Base-by-base conservation (phyloP, 768 basidiomycete species). In the Lentinula detonsa region DNA sequence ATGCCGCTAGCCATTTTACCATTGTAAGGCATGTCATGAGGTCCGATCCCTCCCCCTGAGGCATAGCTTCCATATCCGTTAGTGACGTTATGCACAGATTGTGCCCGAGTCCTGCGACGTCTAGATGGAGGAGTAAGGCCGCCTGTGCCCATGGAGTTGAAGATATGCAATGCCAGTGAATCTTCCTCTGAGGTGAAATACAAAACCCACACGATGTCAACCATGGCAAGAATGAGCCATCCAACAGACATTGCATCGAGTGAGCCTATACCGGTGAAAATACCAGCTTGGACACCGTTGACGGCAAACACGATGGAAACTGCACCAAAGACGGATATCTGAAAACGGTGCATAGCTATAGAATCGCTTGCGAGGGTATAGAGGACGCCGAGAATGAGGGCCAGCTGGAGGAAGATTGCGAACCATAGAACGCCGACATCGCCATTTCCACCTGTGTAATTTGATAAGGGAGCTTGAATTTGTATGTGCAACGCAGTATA, bases 111-210 rank as follows among this genome's bases (percentile, higher is more conserved):
- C 57, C 91, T 81, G 64, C 91, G 87, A 62, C 91, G 85, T 59
- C 90, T 85, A 2, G 87, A 85, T 52, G 93, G 92, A 9, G 90
- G 85, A 1, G 88, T 86, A 53, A 93, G 86, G 45, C 92, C 91
- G 58, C 91, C 91, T 42, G 90, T 90, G 58, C 92, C 91, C 68
- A 92, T 76, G n/a, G 85, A 81, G 73, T 93, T 95, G 83, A 97
- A 92, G 64, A 96, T 67, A 73, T 95, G 83, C 54, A 94, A 82
- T 33, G 82, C 74, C 64, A 93, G 85, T 0, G 94, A 93, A 69
- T 95, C 94, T 68, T 97, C 95, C 69, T 98, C 95, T 1, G 95
- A 92, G 2, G 95, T 97, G 74, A 99, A 96, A 78, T 93, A 97
- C 62, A 98, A 84, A 13, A 95, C 85, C 96, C 96, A 99, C 62